These are phyloP conservation scores for Exophiala bonariae DNA, from an alignment of 2,329 filamentous ascomycete species.

Conservation along the genomic window DNA sequence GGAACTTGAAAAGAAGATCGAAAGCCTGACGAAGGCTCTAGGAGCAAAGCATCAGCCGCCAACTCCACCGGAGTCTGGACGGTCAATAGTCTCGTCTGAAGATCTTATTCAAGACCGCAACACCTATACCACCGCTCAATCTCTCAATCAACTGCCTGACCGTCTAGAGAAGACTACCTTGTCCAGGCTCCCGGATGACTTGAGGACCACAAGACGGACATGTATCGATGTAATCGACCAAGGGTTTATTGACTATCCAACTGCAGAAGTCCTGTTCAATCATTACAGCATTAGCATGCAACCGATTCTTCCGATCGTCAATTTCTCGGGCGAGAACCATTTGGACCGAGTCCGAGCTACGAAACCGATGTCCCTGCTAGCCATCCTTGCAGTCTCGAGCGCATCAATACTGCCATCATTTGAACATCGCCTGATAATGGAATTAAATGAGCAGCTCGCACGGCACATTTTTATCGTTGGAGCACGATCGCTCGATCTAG, in stretches of 20 bases:
- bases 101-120: neutral
- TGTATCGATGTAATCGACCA: conserved; percentile 4
- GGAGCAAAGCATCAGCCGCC: conserved; percentile 13
- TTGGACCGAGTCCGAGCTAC: neutral
- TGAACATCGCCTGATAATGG: conserved; percentile 1
- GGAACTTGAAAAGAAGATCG: conserved; percentile 14
- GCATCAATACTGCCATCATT: conserved; percentile 12
- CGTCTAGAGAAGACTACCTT: neutral
- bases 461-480: conserved; percentile 5
- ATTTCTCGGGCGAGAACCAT: neutral
- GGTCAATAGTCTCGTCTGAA: neutral
- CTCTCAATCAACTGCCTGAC: neutral
- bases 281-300: conserved; percentile 9
- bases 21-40: conserved; percentile 4
- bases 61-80: neutral
- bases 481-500: conserved; percentile 5
- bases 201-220: conserved; percentile 6
- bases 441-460: conserved; percentile 9
- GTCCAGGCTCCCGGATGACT: neutral
- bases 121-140: neutral
- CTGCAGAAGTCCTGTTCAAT: conserved; percentile 10
- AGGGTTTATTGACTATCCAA: conserved; percentile 9
- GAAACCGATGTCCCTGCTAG: conserved; percentile 5
- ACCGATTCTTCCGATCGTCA: conserved; percentile 6
- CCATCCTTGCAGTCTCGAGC: conserved; percentile 12